These are phyloP conservation scores for Macrophomina phaseolina DNA, from an alignment of 2,329 filamentous ascomycete genomes.

Conservation along the genomic window DNA sequence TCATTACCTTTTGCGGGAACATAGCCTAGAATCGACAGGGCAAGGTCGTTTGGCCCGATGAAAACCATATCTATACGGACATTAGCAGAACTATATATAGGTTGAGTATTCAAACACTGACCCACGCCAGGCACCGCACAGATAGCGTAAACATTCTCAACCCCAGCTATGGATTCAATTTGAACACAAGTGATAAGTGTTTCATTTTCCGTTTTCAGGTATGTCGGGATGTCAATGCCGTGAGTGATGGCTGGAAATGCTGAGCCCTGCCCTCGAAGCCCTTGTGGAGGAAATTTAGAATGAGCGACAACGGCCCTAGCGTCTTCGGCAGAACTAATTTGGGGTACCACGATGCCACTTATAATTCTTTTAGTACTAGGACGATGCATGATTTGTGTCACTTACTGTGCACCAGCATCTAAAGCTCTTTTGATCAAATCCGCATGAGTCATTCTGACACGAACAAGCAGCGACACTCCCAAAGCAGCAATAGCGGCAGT, in stretches of 20 bases:
- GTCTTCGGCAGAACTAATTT: conserved; percentile 60
- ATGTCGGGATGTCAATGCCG: conserved; percentile 57
- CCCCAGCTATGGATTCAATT: conserved; percentile 69
- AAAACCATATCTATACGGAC: conserved; percentile 62
- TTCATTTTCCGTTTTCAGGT: conserved; percentile 63
- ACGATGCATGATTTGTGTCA: neutral
- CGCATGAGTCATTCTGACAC: conserved; percentile 55
- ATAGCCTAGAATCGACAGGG: conserved; percentile 60
- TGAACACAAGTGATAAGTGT: conserved; percentile 69
- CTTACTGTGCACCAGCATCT: conserved; percentile 60
- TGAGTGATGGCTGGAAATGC: conserved; percentile 58
- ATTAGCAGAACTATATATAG: neutral
- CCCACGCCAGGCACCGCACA: conserved; percentile 62
- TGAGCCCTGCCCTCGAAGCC: conserved; percentile 62
- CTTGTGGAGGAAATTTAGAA: conserved; percentile 63
- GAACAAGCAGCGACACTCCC: conserved; percentile 61
- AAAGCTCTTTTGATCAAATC: conserved; percentile 60
- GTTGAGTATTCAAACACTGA: neutral
- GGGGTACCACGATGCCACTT: conserved; percentile 59
- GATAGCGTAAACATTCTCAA: conserved; percentile 66
- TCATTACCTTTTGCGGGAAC: conserved; percentile 61
- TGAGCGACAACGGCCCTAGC: conserved; percentile 51
- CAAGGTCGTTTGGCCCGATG: conserved; percentile 70
- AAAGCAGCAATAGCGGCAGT: conserved; percentile 63
- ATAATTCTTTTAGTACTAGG: neutral